Percentiles rank a stretch among this genome's conserved stretches.
Conservation (phyloP, 1,139 yeast species). For the Entelexis paramagnoliae region DNA sequence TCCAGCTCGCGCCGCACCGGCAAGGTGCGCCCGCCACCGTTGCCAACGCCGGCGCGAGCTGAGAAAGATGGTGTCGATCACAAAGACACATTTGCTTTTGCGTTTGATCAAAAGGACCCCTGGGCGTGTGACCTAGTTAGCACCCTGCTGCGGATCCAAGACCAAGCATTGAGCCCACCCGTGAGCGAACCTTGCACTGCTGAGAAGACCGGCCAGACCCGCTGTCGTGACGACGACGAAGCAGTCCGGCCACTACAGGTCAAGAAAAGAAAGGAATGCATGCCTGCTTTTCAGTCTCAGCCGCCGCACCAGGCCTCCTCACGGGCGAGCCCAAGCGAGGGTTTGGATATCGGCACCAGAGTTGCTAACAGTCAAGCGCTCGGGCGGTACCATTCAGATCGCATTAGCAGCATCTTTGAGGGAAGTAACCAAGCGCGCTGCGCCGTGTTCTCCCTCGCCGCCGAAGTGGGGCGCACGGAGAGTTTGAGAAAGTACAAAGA, state of each 20-base stretch:
- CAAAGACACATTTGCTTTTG: constrained; percentile 3
- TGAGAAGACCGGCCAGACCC: background rate
- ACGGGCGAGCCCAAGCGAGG: background rate
- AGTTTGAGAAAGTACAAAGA: background rate
- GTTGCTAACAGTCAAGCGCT: background rate
- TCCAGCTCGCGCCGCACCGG: background rate
- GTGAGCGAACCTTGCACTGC: background rate
- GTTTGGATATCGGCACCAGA: background rate
- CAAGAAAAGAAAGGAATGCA: background rate
- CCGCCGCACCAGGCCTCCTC: background rate
- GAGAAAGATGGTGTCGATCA: constrained; percentile 7
- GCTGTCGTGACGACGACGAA: constrained; percentile 1
- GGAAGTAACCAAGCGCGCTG: constrained; percentile 1
- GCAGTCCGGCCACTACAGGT: background rate
- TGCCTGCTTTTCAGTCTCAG: background rate
- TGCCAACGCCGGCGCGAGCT: background rate
- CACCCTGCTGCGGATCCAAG: background rate
- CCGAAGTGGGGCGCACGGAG: constrained; percentile 7
- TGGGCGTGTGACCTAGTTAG: background rate
- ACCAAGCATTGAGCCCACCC: background rate
- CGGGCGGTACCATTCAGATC: background rate
- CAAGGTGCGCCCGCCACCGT: background rate
- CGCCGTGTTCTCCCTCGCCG: constrained; percentile 3
- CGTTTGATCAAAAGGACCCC: background rate
- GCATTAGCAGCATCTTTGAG: constrained; percentile 4